phyloP scores from a whole-genome alignment of 345 rosid species.

The Eucalyptus curtisii region DNA sequence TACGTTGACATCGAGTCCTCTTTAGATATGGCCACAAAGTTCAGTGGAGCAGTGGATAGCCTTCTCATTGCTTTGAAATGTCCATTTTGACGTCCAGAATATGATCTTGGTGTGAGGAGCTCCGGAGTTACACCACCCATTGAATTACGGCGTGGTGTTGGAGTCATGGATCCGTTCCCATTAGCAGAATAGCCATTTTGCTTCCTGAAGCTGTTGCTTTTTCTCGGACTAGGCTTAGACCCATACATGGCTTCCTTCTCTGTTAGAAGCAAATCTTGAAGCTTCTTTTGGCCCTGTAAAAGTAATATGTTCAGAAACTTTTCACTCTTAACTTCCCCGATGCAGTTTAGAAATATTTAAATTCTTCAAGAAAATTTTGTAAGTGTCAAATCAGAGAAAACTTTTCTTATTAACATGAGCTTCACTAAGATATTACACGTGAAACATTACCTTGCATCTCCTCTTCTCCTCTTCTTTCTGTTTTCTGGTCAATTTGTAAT shows the following conservation, averaged over 20 bases:
- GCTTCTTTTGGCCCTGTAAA: conserved; percentile 90
- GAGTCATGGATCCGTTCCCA: conserved; percentile 88
- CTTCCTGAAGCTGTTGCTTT: conserved; percentile 76
- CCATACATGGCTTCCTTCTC: conserved; percentile 91
- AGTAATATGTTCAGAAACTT: background rate
- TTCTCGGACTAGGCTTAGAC: conserved; percentile 90
- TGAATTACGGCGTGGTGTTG: conserved; percentile 77
- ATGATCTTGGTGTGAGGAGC: conserved; percentile 80
- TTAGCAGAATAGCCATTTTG: conserved; percentile 58
- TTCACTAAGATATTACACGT: background rate
- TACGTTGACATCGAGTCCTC: conserved; percentile 78
- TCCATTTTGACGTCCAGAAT: conserved; percentile 84
- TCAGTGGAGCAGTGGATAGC: conserved; percentile 68
- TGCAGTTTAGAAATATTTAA: background rate
- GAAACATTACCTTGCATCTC: conserved; percentile 54
- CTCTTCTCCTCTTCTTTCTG: conserved; percentile 85
- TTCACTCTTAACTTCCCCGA: background rate
- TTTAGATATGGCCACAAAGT: conserved; percentile 77
- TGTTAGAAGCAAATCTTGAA: conserved; percentile 73
- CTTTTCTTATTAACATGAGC: background rate
- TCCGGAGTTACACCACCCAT: conserved; percentile 68
- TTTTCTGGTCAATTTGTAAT: conserved; percentile 73
- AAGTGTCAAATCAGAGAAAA: background rate
- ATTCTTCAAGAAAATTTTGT: background rate
- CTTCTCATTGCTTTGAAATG: conserved; percentile 81